These are phyloP conservation scores for Arctium minus DNA, from an alignment of 129 eudicot genomes.

Conservation along the genomic window DNA sequence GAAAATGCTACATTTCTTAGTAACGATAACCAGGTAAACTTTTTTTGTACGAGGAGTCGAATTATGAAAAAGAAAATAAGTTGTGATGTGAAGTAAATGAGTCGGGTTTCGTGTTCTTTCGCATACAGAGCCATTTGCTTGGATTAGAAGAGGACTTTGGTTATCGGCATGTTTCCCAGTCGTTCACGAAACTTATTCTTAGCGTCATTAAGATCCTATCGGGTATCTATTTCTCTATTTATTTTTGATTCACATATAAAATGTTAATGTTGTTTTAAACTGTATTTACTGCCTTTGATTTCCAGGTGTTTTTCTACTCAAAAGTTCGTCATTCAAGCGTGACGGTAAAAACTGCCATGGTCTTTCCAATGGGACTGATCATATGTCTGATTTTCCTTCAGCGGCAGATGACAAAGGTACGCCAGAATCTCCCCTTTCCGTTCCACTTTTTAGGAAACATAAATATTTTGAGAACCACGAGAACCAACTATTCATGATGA, in stretches of 20 bases:
- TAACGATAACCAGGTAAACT: constrained; percentile 73
- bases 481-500: background rate
- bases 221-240: constrained; percentile 37
- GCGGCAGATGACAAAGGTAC: constrained; percentile 40
- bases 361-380: constrained; percentile 29
- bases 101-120: background rate
- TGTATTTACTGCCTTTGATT: constrained; percentile 9
- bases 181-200: constrained; percentile 63
- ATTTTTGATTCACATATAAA: background rate
- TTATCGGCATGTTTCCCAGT: constrained; percentile 39
- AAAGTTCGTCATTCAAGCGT: constrained; percentile 37
- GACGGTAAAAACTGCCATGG: constrained; percentile 26
- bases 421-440: background rate
- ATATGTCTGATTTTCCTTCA: constrained; percentile 23
- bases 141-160: constrained; percentile 55
- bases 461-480: background rate
- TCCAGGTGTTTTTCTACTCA: constrained; percentile 53
- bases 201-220: constrained; percentile 79
- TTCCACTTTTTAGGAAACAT: background rate
- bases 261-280: background rate
- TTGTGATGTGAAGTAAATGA: constrained; percentile 7
- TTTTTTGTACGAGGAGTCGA: background rate
- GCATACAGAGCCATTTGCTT: constrained; percentile 77
- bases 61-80: background rate
- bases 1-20: constrained; percentile 92